phyloP scores from a whole-genome alignment of 768 basidiomycete genomes.

The Grammothele lineata region DNA sequence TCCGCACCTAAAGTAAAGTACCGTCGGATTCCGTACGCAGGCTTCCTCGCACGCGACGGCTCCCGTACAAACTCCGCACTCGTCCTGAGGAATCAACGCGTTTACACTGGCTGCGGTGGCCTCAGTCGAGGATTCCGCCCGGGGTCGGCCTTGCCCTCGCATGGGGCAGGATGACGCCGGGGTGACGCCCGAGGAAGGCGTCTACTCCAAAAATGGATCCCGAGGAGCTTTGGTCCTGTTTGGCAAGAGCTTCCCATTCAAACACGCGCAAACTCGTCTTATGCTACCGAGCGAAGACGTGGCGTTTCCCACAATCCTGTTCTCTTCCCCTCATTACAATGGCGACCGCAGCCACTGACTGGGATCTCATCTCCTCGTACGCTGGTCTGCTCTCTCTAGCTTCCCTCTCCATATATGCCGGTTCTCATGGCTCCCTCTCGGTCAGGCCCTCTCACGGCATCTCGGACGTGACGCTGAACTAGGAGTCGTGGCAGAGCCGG shows the following conservation, averaged over 20 bases:
- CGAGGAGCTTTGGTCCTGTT: slow-evolving; percentile 15
- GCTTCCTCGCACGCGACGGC: too few species aligned
- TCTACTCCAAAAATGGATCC: too few species aligned
- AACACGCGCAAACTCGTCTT: slow-evolving; percentile 18
- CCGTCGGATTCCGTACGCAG: too few species aligned
- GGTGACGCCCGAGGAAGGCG: too few species aligned
- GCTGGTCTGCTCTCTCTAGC: slow-evolving; percentile 66
- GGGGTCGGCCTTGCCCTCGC: too few species aligned
- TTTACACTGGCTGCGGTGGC: too few species aligned
- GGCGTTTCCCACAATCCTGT: neutral
- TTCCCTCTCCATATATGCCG: slow-evolving; percentile 60
- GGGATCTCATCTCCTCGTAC: slow-evolving; percentile 64
- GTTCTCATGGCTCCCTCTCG: slow-evolving; percentile 64
- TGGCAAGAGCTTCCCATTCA: slow-evolving; percentile 17
- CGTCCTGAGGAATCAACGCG: too few species aligned
- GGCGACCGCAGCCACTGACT: slow-evolving; percentile 31
- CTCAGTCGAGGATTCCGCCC: too few species aligned
- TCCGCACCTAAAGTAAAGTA: too few species aligned
- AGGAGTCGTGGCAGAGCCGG: slow-evolving; percentile 5
- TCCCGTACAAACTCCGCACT: too few species aligned
- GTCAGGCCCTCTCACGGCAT: slow-evolving; percentile 31
- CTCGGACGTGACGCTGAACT: slow-evolving; percentile 1
- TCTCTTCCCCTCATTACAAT: neutral
- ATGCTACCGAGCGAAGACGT: slow-evolving; percentile 7
- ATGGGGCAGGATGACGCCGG: too few species aligned